Base-by-base conservation (phyloP, 768 basidiomycete species). In the Mycena venus region DNA sequence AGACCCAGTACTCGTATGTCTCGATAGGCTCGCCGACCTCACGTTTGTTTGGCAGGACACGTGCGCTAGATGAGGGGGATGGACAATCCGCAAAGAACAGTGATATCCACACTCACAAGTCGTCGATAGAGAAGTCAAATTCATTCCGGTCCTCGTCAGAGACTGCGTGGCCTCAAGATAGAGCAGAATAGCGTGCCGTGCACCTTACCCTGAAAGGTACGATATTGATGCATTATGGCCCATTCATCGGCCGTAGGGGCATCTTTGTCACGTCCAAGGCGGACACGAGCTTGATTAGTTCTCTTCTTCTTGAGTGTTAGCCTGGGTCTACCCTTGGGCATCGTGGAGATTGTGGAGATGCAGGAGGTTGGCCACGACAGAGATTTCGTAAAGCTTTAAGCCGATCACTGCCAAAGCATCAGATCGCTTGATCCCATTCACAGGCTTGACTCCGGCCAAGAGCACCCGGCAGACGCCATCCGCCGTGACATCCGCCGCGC, bases 211-310 rank as follows among this genome's bases (percentile, higher is more conserved):
- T 65, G n/a, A 12, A 74, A 74, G 1, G 53, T 64, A 5, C 3
- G 12, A 31, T 74, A 74, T 1, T 17, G 14, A 1, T 21, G 32
- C 64, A 74, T 60, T 9, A 3, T 5, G 11, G 6, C n/a, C 73
- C 73, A 74, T 65, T 66, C 44, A 10, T 32, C 31, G 0, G 34
- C 38, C 4, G 63, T 70, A 0, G 73, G 73, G 1, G 73, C 73
- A 29, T 70, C 40, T 17, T 65, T 42, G 11, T 66, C 73, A 38
- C 36, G 63, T n/a, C 73, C 73, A 3, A 74, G 58, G n/a, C 63
- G 1, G 2, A 17, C 6, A 0, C 23, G 21, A 2, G 17, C 11
- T 19, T 10, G n/a, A n/a, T n/a, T 21, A 2, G n/a, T 70, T 0
- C 6, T 51, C 36, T 19, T 44, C 32, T 74, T 74, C n/a, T 44